Evolutionary conservation across 1,284 basidiomycete species (phyloP).

Genomic region (Psilocybe mexicana): DNA sequence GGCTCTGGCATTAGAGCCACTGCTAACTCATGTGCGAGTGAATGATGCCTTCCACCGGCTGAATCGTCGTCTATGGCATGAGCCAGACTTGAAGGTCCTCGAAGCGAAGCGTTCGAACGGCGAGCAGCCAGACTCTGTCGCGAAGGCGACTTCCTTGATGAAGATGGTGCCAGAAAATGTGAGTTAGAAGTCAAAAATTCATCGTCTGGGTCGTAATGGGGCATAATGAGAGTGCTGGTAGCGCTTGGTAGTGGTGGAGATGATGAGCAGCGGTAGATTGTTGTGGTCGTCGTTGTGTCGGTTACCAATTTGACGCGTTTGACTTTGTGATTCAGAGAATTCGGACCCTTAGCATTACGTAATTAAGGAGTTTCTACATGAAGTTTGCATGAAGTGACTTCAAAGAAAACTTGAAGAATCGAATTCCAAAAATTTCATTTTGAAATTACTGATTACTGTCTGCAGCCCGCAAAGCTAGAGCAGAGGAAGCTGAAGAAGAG

Average conservation of each 20-base stretch:
- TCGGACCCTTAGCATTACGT: conserved; percentile 14
- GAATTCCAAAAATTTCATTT: no score
- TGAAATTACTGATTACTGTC: not conserved
- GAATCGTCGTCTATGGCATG: conserved; percentile 35
- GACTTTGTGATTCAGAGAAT: not conserved
- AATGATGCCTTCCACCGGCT: conserved; percentile 55
- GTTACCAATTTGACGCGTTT: conserved; percentile 11
- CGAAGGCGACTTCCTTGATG: conserved; percentile 50
- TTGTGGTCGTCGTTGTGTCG: conserved; percentile 15
- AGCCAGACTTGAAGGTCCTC: conserved; percentile 28
- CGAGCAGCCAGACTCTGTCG: conserved; percentile 44
- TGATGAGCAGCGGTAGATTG: not conserved
- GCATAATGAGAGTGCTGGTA: conserved; percentile 26
- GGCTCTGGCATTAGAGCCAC: conserved; percentile 83
- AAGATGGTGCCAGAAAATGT: conserved; percentile 30
- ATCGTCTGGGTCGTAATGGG: conserved; percentile 31
- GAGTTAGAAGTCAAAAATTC: conserved; percentile 29
- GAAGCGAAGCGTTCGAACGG: conserved; percentile 47
- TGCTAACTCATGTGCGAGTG: conserved; percentile 80
- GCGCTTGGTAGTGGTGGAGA: conserved; percentile 2
- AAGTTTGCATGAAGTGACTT: no score
- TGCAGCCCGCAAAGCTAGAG: not conserved
- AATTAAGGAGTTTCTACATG: conserved; percentile 4
- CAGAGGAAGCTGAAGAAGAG: not conserved
- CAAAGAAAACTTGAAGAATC: no score